phyloP scores from a whole-genome alignment of 768 basidiomycete genomes.

The Mycena capillaripes region DNA sequence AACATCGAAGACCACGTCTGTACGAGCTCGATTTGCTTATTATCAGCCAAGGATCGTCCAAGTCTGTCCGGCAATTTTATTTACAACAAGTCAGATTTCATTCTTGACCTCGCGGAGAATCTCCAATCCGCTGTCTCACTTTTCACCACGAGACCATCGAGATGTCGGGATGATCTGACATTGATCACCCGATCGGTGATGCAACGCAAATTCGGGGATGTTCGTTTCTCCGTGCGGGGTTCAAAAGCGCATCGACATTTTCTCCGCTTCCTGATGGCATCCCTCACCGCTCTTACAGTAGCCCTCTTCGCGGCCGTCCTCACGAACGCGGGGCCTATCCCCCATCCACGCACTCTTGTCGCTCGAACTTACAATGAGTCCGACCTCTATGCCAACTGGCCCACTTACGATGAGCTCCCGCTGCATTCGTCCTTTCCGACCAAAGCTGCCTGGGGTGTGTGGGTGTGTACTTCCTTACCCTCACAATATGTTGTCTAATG shows the following conservation, averaged over 20 bases:
- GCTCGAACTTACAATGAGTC: slow-evolving; percentile 4
- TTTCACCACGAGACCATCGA: too few species aligned
- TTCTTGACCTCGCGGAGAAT: too few species aligned
- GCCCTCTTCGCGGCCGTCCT: neutral
- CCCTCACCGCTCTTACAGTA: neutral
- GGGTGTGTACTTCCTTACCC: slow-evolving; percentile 1
- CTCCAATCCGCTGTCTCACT: too few species aligned
- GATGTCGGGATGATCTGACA: too few species aligned
- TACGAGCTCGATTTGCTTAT: too few species aligned
- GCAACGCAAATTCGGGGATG: too few species aligned
- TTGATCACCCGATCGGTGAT: too few species aligned
- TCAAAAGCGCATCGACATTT: neutral
- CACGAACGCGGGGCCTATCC: neutral
- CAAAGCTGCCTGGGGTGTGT: slow-evolving; percentile 31
- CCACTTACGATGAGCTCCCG: slow-evolving; percentile 30
- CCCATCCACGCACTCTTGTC: neutral
- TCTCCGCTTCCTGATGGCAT: slow-evolving; percentile 12
- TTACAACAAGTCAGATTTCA: too few species aligned
- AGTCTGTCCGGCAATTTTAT: too few species aligned
- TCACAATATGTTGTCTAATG: neutral
- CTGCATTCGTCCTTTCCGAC: slow-evolving; percentile 32
- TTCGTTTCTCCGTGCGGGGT: too few species aligned
- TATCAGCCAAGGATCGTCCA: too few species aligned
- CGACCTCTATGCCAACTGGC: slow-evolving; percentile 30
- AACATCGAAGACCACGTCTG: too few species aligned